phyloP scores from a whole-genome alignment of 2,329 filamentous ascomycete genomes.

The Diaporthe vaccinii region DNA sequence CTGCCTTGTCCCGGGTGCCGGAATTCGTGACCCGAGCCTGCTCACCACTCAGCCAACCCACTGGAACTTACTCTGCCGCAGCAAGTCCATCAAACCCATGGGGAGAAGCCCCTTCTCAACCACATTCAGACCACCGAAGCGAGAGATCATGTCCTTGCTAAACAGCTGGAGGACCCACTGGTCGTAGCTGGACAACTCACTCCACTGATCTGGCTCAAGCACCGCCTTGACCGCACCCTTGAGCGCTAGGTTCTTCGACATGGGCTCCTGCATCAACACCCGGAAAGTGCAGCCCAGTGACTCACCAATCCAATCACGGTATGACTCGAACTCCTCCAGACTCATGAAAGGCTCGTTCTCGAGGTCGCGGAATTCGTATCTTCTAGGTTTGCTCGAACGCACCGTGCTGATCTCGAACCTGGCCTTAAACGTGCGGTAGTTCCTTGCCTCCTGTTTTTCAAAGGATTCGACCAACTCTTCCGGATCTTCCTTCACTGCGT shows the following conservation, averaged over 20 bases:
- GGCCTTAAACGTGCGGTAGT: constrained; percentile 50
- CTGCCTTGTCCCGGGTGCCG: neutral
- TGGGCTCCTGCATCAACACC: constrained; percentile 48
- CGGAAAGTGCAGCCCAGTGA: constrained; percentile 47
- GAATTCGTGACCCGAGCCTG: neutral
- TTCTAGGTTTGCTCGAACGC: constrained; percentile 29
- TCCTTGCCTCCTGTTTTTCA: constrained; percentile 50
- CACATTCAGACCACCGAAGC: constrained; percentile 56
- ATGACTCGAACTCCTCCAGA: constrained; percentile 54
- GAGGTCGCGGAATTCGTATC: constrained; percentile 35
- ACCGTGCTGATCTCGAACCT: constrained; percentile 47
- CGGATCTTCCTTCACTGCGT: constrained; percentile 45
- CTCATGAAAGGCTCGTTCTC: constrained; percentile 51
- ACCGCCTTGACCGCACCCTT: constrained; percentile 43
- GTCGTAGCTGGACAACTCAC: constrained; percentile 49
- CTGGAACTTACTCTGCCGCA: constrained; percentile 53
- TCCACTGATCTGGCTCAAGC: constrained; percentile 35
- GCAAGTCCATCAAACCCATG: constrained; percentile 54
- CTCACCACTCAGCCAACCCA: constrained; percentile 51
- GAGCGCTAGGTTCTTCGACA: constrained; percentile 46
- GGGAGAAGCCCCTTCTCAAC: constrained; percentile 57
- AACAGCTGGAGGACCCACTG: constrained; percentile 56
- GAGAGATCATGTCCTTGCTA: constrained; percentile 53
- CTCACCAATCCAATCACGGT: constrained; percentile 51
- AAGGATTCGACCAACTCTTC: constrained; percentile 46